Base-by-base conservation (phyloP, 2,329 filamentous ascomycete genomes). In the Aspergillus sergii region DNA sequence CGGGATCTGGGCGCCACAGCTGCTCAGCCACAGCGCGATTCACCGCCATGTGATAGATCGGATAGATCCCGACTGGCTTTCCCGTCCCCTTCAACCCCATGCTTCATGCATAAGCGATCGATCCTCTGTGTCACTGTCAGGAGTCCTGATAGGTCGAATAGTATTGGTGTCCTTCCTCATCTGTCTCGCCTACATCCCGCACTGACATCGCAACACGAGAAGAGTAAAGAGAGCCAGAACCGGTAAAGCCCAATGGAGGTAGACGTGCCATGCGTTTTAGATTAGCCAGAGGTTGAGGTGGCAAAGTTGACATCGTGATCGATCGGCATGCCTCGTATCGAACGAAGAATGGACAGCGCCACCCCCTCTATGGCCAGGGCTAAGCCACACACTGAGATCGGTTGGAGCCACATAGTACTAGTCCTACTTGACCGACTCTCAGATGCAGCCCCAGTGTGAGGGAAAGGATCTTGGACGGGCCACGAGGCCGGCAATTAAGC, bases 21-120 rank as follows among this genome's bases (percentile, higher is more conserved):
- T 26, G 28, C 65, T 63, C 14, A 51, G 48, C 48, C 48, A 51
- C 48, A 32, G 12, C 5, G 7, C 26, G 16, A 51, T 72, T 71
- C 72, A 74, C 73, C 72, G 73, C 73, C 63, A 74, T 73, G 64
- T 75, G 72, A 75, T 72, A 68, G 51, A 66, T 73, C 71, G 63
- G 64, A 65, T 62, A 62, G 58, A 61, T 59, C 55, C 51, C 55
- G 61, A 56, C 53, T 50, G 46, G 55, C 51, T 28, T 9, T 51
- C 36, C 23, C 48, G 21, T 55, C 50, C 26, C 36, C 32, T 59
- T 54, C 43, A 34, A 50, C 62, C 63, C 63, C 60, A 58, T 65
- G 63, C 63, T 63, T 65, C 48, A 34, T 60, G 61, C 63, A 58
- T 57, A 26, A 55, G 51, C 23, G 51, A 58, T 62, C 53, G 23